Base-by-base conservation (phyloP, 495 filamentous ascomycete genomes). In the Lasiosphaeris hirsuta region DNA sequence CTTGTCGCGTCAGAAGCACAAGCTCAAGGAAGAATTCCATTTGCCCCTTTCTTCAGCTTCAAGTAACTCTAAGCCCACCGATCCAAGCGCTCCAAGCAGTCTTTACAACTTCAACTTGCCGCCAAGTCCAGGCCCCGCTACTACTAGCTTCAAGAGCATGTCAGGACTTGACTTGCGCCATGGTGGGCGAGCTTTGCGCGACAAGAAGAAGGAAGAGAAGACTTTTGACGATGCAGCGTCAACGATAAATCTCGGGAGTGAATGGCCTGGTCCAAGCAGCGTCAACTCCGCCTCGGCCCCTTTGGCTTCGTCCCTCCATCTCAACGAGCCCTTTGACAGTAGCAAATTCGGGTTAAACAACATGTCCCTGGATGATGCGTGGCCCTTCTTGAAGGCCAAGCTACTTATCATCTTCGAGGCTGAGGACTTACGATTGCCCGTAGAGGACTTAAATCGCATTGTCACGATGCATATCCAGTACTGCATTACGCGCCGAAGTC, bases 381-480 rank as follows among this genome's bases (percentile, higher is more conserved):
- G 95, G 95, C 90, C 92, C 19, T 89, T 90, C 56, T 72, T 99
- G n/a, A 94, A 93, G 62, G 86, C 88, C 0, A 91, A 90, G 58
- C 67, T 97, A n/a, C 78, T 97, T 10, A 84, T 90, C 45, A 86
- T 97, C 11, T 99, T 99, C 64, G 90, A 96, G 61, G 92, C 90
- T 9, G 95, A 97, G 63, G 89, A 96, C 59, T 78, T 96, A 5
- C 82, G 90, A 11, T 80, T 92, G 43, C 91, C 93, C 0, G 88
- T 99, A 14, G 95, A 99, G 68, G 95, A 97, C 64, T 83, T 97
- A 58, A 99, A 99, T 67, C 84, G 86, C 42, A 81, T 97, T 10
- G 92, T 97, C 1, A 74, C 79, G 54, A 78, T 87, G 59, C 88
- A 94, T 58, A 81, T 96, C 38, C 88, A 90, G 62, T 85, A 86